phyloP scores from a whole-genome alignment of 176 grass and related monocot species.

The Oryza rufipogon region DNA sequence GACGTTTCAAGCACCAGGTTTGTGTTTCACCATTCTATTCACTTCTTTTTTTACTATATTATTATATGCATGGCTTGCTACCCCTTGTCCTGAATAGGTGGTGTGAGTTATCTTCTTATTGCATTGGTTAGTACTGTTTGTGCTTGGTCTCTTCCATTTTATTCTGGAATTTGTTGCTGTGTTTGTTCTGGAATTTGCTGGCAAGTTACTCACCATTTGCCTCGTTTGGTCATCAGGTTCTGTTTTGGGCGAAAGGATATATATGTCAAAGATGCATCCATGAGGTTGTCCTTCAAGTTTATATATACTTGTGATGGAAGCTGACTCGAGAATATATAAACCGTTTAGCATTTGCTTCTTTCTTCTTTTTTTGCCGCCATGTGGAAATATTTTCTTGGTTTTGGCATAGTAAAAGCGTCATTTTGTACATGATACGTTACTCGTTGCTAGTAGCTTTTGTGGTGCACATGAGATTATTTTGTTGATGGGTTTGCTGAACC shows the following conservation, averaged over 20 bases:
- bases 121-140: neutral
- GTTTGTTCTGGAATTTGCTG: neutral
- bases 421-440: slow-evolving; percentile 39
- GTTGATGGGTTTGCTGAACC: slow-evolving; percentile 17
- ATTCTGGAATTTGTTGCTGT: neutral
- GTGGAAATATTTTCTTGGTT: slow-evolving; percentile 38
- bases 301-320: slow-evolving; percentile 21
- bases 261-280: neutral
- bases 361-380: neutral
- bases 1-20: slow-evolving; percentile 56
- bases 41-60: neutral
- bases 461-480: slow-evolving; percentile 29
- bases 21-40: slow-evolving; percentile 4
- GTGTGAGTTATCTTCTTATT: neutral
- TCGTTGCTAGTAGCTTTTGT: slow-evolving; percentile 8
- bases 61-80: neutral
- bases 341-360: slow-evolving; percentile 4
- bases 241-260: neutral
- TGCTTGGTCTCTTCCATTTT: neutral
- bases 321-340: slow-evolving; percentile 8
- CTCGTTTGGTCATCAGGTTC: slow-evolving; percentile 28
- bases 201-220: neutral
- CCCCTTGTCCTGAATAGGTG: neutral
- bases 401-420: neutral
- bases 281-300: slow-evolving; percentile 10